Conservation (phyloP, 306 rosid genomes). For the Glycine soja region DNA sequence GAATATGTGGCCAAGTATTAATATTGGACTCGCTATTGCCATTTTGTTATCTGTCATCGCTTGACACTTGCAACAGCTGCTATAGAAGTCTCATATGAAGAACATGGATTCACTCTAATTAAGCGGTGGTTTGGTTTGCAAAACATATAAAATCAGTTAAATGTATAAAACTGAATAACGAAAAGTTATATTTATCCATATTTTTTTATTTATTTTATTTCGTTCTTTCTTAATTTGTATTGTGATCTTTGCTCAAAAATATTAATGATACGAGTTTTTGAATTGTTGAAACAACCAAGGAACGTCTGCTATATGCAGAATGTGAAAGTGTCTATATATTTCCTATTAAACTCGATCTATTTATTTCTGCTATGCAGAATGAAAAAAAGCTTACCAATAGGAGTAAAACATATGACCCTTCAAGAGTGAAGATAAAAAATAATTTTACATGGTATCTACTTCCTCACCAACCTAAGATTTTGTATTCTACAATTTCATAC, state of each 20-base stretch:
- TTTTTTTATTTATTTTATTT: neutral
- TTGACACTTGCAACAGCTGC: slow-evolving; percentile 51
- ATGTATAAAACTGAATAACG: slow-evolving; percentile 46
- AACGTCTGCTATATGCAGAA: neutral
- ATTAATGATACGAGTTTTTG: slow-evolving; percentile 13
- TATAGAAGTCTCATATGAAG: neutral
- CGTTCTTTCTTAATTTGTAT: neutral
- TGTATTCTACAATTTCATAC: neutral
- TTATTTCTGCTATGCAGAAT: no score
- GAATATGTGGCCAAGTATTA: slow-evolving; percentile 51
- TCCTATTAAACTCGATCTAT: neutral
- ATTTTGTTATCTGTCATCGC: slow-evolving; percentile 55
- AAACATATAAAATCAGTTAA: slow-evolving; percentile 38
- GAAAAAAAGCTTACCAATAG: no score
- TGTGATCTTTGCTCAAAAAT: slow-evolving; percentile 18
- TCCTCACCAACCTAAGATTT: neutral
- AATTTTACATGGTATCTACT: neutral
- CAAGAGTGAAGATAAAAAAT: no score
- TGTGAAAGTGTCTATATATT: neutral
- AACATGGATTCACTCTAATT: slow-evolving; percentile 30
- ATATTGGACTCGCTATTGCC: slow-evolving; percentile 59
- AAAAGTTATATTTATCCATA: neutral
- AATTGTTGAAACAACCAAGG: neutral
- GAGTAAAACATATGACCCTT: no score
- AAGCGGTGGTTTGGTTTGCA: slow-evolving; percentile 41